Percentiles rank a stretch among this genome's conserved stretches.
Evolutionary conservation across 441 rosid species (phyloP).

Genomic region (Iberis amara): DNA sequence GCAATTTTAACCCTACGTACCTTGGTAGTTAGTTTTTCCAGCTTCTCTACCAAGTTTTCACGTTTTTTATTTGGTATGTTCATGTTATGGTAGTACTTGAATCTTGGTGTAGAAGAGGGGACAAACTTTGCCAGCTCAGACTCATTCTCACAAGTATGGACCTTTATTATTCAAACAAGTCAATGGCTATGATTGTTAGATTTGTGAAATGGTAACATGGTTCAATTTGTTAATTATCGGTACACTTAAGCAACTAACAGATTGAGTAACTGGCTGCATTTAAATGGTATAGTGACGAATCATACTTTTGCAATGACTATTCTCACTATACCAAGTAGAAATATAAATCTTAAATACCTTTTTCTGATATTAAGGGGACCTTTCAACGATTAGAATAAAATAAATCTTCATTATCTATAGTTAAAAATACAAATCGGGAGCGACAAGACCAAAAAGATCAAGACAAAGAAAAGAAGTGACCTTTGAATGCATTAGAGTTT

Average conservation of each 20-base stretch:
- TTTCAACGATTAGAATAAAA: background rate
- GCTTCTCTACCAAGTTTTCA: slow-evolving; percentile 25
- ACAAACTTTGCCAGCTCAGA: slow-evolving; percentile 53
- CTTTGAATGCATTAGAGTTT: slow-evolving; percentile 78
- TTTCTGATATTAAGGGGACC: background rate
- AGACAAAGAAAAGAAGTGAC: slow-evolving; percentile 38
- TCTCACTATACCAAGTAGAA: background rate
- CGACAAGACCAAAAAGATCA: background rate
- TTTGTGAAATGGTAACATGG: background rate
- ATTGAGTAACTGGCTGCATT: background rate
- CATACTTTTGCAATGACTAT: background rate
- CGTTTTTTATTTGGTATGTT: slow-evolving; percentile 32
- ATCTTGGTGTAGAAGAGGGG: slow-evolving; percentile 59
- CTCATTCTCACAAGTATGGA: slow-evolving; percentile 63
- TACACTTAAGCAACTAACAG: background rate
- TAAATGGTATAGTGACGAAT: background rate
- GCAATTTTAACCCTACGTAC: slow-evolving; percentile 31
- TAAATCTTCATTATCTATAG: background rate
- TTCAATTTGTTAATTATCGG: background rate
- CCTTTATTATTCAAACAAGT: slow-evolving; percentile 36
- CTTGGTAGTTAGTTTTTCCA: slow-evolving; percentile 41
- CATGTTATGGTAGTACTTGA: slow-evolving; percentile 43
- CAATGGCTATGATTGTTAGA: too few relatives aligned
- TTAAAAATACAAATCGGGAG: slow-evolving; percentile 4
- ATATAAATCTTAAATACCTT: background rate